These are phyloP conservation scores for Pseudonitzschia delicatissima DNA, from an alignment of 108 stramenopile species.

Conservation along the genomic window DNA sequence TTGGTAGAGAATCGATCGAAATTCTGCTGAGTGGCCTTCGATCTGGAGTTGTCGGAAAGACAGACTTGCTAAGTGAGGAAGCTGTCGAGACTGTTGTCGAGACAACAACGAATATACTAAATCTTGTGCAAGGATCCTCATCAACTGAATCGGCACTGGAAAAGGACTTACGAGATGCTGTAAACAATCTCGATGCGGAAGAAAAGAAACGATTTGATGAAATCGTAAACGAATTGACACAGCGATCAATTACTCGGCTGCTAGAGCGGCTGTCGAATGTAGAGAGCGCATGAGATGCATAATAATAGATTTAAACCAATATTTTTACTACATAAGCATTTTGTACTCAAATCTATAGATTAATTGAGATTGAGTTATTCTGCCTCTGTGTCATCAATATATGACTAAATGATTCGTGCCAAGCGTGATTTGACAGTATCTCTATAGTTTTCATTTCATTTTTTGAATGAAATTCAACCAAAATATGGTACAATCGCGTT, in stretches of 20 bases:
- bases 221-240: conserved; percentile 36
- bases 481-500: too few species aligned
- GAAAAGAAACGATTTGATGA: conserved; percentile 37
- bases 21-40: conserved; percentile 53
- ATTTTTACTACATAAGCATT: background rate
- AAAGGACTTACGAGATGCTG: conserved; percentile 25
- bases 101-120: conserved; percentile 19
- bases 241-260: conserved; percentile 32
- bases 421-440: too few species aligned
- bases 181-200: conserved; percentile 26
- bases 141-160: conserved; percentile 4
- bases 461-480: too few species aligned
- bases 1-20: conserved; percentile 47
- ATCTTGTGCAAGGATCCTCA: background rate
- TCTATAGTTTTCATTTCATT: too few species aligned
- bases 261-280: conserved; percentile 30
- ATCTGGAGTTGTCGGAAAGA: conserved; percentile 40
- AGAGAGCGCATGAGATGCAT: background rate
- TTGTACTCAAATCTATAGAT: too few species aligned
- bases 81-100: conserved; percentile 27
- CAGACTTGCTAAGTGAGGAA: conserved; percentile 30
- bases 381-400: too few species aligned
- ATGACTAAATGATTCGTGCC: too few species aligned
- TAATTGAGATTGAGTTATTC: too few species aligned
- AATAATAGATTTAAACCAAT: background rate